Evolutionary conservation across 176 grass and related monocot species (phyloP).

Genomic region (Microstegium vimineum): DNA sequence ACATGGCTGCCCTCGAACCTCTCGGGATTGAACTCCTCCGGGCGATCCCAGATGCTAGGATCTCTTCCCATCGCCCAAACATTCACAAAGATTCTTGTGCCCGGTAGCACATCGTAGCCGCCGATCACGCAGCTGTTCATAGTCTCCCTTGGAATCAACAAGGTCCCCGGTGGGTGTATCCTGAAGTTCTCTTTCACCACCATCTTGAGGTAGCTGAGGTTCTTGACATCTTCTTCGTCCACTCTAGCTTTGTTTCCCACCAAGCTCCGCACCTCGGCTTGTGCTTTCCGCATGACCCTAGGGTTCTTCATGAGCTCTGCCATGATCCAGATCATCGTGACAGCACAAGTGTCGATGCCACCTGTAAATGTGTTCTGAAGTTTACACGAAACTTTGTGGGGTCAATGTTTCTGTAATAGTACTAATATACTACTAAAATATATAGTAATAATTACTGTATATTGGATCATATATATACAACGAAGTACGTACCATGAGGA

Average conservation of each 20-base stretch:
- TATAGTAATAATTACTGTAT: too few relatives aligned
- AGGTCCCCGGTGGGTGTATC: slow-evolving; percentile 26
- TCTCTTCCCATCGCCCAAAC: slow-evolving; percentile 49
- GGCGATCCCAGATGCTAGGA: slow-evolving; percentile 20
- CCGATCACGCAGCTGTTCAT: slow-evolving; percentile 18
- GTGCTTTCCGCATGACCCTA: slow-evolving; percentile 27
- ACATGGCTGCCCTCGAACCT: slow-evolving; percentile 21
- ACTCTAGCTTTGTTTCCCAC: slow-evolving; percentile 16
- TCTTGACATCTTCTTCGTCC: slow-evolving; percentile 7
- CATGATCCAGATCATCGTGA: slow-evolving; percentile 39
- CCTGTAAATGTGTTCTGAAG: slow-evolving; percentile 26
- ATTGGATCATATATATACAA: neutral
- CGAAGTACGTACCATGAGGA: slow-evolving; percentile 23
- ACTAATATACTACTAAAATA: neutral
- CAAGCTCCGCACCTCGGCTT: slow-evolving; percentile 4
- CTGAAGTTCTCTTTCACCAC: slow-evolving; percentile 44
- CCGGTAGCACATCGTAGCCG: neutral
- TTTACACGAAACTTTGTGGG: neutral
- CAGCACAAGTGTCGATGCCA: slow-evolving; percentile 36
- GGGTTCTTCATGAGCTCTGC: slow-evolving; percentile 42
- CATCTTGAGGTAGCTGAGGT: slow-evolving; percentile 47
- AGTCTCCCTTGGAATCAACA: slow-evolving; percentile 31
- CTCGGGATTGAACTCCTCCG: slow-evolving; percentile 39
- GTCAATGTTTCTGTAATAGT: neutral
- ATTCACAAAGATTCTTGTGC: slow-evolving; percentile 24